Evolutionary conservation across 2,329 filamentous ascomycete genomes (phyloP).

Genomic region (Fusarium ambrosium): DNA sequence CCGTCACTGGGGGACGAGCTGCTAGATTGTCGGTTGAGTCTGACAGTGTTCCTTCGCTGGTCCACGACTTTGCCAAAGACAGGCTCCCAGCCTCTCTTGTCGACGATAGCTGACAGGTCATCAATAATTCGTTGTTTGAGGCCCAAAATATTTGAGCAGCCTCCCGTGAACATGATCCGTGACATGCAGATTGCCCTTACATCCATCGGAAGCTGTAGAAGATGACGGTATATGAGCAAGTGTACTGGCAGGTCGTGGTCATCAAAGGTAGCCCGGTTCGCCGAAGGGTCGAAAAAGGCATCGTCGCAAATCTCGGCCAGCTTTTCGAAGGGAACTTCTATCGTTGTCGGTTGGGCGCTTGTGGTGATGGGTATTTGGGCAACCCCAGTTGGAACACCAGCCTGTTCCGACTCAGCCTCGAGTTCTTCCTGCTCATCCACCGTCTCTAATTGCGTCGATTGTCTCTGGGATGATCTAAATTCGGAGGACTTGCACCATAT

Average conservation of each 20-base stretch:
- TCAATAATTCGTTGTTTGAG: slow-evolving; percentile 82
- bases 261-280: slow-evolving; percentile 73
- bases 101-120: slow-evolving; percentile 78
- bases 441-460: slow-evolving; percentile 59
- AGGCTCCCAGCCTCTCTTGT: slow-evolving; percentile 80
- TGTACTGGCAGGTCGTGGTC: slow-evolving; percentile 89
- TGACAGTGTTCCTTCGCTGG: slow-evolving; percentile 62
- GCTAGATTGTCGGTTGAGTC: slow-evolving; percentile 53
- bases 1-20: slow-evolving; percentile 34
- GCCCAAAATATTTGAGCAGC: slow-evolving; percentile 82
- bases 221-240: slow-evolving; percentile 79
- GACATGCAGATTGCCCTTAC: slow-evolving; percentile 88
- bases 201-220: slow-evolving; percentile 84
- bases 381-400: slow-evolving; percentile 44
- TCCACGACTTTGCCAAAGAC: slow-evolving; percentile 79
- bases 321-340: slow-evolving; percentile 76
- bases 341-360: slow-evolving; percentile 63
- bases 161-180: slow-evolving; percentile 88
- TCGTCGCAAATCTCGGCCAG: slow-evolving; percentile 82
- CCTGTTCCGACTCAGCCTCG: slow-evolving; percentile 50
- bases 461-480: slow-evolving; percentile 50
- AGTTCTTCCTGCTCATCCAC: slow-evolving; percentile 71
- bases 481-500: slow-evolving; percentile 76
- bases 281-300: slow-evolving; percentile 75
- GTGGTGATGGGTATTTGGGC: slow-evolving; percentile 63